These are phyloP conservation scores for Perilla frutescens DNA, from an alignment of 257 asterid species.

Conservation along the genomic window DNA sequence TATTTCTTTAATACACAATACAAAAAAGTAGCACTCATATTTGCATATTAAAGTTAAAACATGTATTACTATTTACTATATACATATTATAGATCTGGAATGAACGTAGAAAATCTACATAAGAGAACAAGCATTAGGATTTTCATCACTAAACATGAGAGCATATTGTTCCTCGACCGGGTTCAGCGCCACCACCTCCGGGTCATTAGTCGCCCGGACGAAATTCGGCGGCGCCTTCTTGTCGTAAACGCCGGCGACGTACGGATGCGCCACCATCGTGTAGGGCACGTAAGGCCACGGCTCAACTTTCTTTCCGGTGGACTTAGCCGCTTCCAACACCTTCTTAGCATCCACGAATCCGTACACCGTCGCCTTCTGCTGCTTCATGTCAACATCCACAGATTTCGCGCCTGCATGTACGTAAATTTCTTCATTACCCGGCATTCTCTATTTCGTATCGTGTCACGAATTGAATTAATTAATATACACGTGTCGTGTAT, in stretches of 20 bases:
- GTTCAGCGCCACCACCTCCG: constrained; percentile 59
- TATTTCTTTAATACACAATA: too few relatives aligned
- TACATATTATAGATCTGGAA: not conserved
- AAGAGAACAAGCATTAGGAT: constrained; percentile 78
- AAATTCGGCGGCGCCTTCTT: constrained; percentile 90
- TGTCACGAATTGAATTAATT: not conserved
- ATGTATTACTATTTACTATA: not conserved
- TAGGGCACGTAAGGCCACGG: constrained; percentile 94
- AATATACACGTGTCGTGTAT: not conserved
- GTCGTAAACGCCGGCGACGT: constrained; percentile 84
- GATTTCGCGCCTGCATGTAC: constrained; percentile 70
- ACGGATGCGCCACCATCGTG: constrained; percentile 79
- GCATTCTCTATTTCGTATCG: too few relatives aligned
- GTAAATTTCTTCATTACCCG: not conserved
- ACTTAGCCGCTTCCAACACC: constrained; percentile 72
- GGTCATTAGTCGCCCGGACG: constrained; percentile 68
- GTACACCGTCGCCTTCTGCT: constrained; percentile 85
- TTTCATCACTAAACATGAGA: constrained; percentile 89
- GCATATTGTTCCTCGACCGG: constrained; percentile 80
- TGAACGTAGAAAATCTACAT: constrained; percentile 49
- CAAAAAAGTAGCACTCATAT: not conserved
- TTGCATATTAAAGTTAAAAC: not conserved
- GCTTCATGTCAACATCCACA: constrained; percentile 86
- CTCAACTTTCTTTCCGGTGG: constrained; percentile 74
- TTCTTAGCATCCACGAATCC: constrained; percentile 77